phyloP scores from a whole-genome alignment of 2,329 filamentous ascomycete species.

The Sporothrix brasiliensis region DNA sequence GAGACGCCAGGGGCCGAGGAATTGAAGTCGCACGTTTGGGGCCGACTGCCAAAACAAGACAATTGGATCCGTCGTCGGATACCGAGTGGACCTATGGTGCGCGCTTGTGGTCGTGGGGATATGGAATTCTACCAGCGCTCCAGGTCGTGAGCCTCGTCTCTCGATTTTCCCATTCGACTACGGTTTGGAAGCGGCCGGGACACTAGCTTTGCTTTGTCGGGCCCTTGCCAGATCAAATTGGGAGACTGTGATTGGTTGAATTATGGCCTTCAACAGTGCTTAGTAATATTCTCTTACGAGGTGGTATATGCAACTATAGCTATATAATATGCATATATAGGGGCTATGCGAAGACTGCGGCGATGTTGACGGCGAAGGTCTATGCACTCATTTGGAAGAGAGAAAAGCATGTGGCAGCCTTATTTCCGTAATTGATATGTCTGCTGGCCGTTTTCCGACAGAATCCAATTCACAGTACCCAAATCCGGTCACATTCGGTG shows the following conservation, averaged over 20 bases:
- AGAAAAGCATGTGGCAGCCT: no score
- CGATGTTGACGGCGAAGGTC: background rate
- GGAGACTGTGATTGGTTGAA: conserved; percentile 32
- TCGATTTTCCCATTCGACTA: conserved; percentile 21
- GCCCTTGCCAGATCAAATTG: conserved; percentile 36
- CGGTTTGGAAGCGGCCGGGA: conserved; percentile 33
- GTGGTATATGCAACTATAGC: background rate
- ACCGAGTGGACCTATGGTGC: background rate
- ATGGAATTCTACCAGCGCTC: background rate
- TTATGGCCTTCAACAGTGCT: background rate
- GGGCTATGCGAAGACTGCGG: background rate
- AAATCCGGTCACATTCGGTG: no score
- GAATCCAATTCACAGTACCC: no score
- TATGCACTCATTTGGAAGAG: background rate
- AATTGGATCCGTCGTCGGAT: background rate
- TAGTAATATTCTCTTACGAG: background rate
- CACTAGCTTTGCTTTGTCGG: conserved; percentile 33
- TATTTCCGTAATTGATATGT: no score
- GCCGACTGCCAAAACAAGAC: background rate
- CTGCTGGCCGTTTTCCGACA: no score
- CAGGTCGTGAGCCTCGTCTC: conserved; percentile 22
- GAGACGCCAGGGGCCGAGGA: background rate
- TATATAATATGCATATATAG: background rate
- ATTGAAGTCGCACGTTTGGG: background rate
- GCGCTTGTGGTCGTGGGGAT: conserved; percentile 2